Base-by-base conservation (phyloP, 2,329 filamentous ascomycete genomes). In the Calonectria pseudoturangicola region DNA sequence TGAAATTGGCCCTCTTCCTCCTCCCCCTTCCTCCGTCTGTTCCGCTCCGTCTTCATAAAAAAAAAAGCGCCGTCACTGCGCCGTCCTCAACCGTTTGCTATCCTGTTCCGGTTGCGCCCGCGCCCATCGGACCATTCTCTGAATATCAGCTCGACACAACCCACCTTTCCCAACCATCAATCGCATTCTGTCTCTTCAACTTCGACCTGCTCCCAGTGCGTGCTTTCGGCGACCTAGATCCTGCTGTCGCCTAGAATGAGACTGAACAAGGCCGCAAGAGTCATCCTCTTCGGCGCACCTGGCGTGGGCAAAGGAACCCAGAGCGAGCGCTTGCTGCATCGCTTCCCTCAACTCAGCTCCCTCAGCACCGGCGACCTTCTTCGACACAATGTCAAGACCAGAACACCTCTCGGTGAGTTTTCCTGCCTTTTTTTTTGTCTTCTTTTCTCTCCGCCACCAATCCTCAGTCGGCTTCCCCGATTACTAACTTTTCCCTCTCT, bases 291-390 rank as follows among this genome's bases (percentile, higher is more conserved):
- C 79, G 97, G 97, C 79, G 96, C 96, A 66, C 97, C 97, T n/a
- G 96, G 96, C 71, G 97, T 98, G 70, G 97, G 97, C 75, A 99
- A 99, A 85, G 97, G 96, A 75, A 99, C 97, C 3, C 97, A 99
- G 87, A 95, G 95, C 65, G 94, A 98, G 84, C 92, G 97, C 74
- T 88, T 99, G 74, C 92, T 98, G 78, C 88, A 92, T 78, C 92
- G 94, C 77, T 99, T 97, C 82, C 95, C 96, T 4, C 94, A 98
- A 81, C 88, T 99, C 58, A 93, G 95, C 66, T 93, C 95, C 21
- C 96, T 99, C 84, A 98, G 95, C 85, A 98, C 97, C 4, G 97
- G 97, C 73, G 96, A 99, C 84, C 88, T 99, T 18, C 87, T 99
- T 71, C 93, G 97, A 74, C 92, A 95, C 82, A 98, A 98, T 93